Evolutionary conservation across 1,284 basidiomycete genomes (phyloP), one percentile per base, ranked within the genome.

Genomic region (Meripilus lineatus): DNA sequence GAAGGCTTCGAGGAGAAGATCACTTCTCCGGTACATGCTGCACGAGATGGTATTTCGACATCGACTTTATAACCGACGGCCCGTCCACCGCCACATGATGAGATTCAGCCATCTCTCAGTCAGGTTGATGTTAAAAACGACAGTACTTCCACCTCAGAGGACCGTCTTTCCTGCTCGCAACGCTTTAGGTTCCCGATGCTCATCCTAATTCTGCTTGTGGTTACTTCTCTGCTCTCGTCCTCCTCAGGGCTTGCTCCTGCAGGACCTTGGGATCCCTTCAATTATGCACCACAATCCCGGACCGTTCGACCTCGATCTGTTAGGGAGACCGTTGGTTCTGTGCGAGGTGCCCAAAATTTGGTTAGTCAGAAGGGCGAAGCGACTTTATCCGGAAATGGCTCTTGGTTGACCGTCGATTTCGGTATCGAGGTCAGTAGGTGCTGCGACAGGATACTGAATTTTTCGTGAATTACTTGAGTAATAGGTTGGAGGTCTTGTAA

Each of bases 201-300:
- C n/a, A n/a, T n/a, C n/a, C n/a, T n/a, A n/a, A n/a, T n/a, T n/a
- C n/a, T n/a, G n/a, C n/a, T n/a, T n/a, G n/a, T n/a, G n/a, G n/a
- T n/a, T n/a, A n/a, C n/a, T n/a, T n/a, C n/a, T n/a, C n/a, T n/a
- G n/a, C n/a, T 23, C 8, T 24, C 37, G 11, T 5, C 18, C 10
- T 14, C 38, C 20, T 32, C 17, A 21, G 45, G 48, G 3, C 52
- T 57, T 8, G 69, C 70, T 2, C 71, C 71, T 5, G 46, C 44
- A 18, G 71, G 71, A 6, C 68, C 71, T 30, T 75, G 72, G 74
- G 70, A 74, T 47, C 53, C 53, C 8, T 74, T 74, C 57, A 75
- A 72, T 53, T 70, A 62, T 37, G 71, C 72, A 1, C 72, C 73
- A 1, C 47, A 56, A 1, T 66, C 62, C 17, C 63, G 62, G 46